These are phyloP conservation scores for Lycium barbarum DNA, from an alignment of 257 asterid genomes.

Conservation along the genomic window DNA sequence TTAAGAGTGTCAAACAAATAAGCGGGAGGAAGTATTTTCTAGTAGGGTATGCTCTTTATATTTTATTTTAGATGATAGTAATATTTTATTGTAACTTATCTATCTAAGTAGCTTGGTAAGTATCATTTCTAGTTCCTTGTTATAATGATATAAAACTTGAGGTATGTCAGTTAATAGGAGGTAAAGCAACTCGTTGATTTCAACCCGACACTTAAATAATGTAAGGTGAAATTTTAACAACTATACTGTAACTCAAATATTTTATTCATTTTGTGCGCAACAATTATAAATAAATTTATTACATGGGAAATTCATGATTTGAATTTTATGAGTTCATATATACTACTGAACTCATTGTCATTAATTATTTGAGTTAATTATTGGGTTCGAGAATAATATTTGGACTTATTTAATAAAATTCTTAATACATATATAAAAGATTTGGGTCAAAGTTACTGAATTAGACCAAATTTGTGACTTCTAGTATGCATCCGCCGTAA, in stretches of 20 bases:
- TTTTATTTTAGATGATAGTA: not conserved
- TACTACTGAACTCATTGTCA: not conserved
- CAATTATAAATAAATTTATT: no score
- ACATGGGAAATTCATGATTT: not conserved
- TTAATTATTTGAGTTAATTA: not conserved
- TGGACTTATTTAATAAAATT: not conserved
- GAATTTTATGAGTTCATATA: not conserved
- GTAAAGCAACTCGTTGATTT: not conserved
- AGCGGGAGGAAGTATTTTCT: not conserved
- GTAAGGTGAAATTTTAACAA: no score
- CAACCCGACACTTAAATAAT: no score
- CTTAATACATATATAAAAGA: not conserved
- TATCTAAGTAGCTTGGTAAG: not conserved
- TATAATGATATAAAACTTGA: not conserved
- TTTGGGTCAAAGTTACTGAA: not conserved
- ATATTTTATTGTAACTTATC: not conserved
- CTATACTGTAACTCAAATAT: no score
- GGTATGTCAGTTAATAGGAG: not conserved
- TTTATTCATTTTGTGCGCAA: no score
- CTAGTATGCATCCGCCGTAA: not conserved
- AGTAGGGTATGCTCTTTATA: not conserved
- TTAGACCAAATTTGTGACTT: rapidly evolving
- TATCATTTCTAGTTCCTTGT: not conserved
- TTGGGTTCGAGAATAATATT: not conserved
- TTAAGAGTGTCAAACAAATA: not conserved